Conservation (phyloP, 345 rosid genomes). For the Geranium brycei region DNA sequence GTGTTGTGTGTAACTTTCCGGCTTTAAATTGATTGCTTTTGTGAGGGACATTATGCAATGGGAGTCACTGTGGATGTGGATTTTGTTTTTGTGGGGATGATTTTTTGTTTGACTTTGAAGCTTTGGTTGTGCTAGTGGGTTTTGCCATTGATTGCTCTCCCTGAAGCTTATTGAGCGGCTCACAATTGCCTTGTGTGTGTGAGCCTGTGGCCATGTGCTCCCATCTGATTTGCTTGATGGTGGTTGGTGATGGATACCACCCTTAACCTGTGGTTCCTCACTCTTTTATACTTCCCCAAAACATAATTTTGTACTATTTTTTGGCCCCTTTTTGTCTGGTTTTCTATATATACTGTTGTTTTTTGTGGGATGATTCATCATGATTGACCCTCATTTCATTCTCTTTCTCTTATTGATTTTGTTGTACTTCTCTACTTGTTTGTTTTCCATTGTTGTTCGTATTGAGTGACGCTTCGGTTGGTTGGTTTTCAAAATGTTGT, state of each 20-base stretch:
- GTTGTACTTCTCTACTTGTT: no score
- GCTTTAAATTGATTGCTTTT: slow-evolving; percentile 10
- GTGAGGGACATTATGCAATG: slow-evolving; percentile 17
- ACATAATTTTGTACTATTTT: slow-evolving; percentile 5
- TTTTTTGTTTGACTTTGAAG: slow-evolving; percentile 32
- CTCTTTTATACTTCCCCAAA: slow-evolving; percentile 14
- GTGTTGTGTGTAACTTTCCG: slow-evolving; percentile 23
- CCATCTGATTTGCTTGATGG: slow-evolving; percentile 25
- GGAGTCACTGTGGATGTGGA: slow-evolving; percentile 16
- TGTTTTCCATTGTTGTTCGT: no score
- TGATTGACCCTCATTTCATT: not conserved
- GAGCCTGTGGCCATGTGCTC: slow-evolving; percentile 15
- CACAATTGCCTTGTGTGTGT: slow-evolving; percentile 10
- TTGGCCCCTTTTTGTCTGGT: slow-evolving; percentile 10
- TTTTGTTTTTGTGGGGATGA: slow-evolving; percentile 14
- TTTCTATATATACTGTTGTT: not conserved
- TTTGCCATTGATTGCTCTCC: slow-evolving; percentile 36
- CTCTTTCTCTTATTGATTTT: no score
- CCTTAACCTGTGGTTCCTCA: slow-evolving; percentile 13
- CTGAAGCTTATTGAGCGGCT: slow-evolving; percentile 20
- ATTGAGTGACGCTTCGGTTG: no score
- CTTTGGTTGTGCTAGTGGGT: slow-evolving; percentile 27
- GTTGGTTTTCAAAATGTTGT: not conserved
- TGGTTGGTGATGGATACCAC: slow-evolving; percentile 18
- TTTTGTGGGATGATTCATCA: not conserved